A percentile compares a stretch with the other conserved stretches of the same genome.
Evolutionary conservation across 495 filamentous ascomycete genomes (phyloP).

Genomic region (Aspergillus egyptiacus): DNA sequence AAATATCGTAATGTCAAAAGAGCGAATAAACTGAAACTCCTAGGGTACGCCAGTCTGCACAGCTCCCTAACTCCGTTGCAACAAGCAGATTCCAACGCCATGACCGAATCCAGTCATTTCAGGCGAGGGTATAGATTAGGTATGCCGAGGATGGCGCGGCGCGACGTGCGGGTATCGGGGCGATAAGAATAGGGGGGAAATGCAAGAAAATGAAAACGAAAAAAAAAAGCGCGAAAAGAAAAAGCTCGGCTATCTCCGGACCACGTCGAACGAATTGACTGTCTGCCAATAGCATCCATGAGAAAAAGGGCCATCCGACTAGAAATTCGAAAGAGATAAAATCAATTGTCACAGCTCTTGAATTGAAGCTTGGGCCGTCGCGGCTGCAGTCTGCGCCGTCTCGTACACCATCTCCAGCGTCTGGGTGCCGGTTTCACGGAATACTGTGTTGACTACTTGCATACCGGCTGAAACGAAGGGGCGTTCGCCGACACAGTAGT

Average conservation of each 20-base stretch:
- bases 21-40: conserved; percentile 17
- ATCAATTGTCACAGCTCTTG: conserved; percentile 29
- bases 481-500: conserved; percentile 80
- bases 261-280: not conserved
- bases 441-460: conserved; percentile 33
- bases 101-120: not conserved
- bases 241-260: not conserved
- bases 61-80: conserved; percentile 12
- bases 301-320: not conserved
- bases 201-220: not conserved
- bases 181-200: conserved; percentile 4
- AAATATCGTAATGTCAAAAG: not conserved
- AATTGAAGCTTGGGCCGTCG: conserved; percentile 28
- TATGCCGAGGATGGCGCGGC: conserved; percentile 1
- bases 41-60: conserved; percentile 21
- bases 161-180: conserved; percentile 5
- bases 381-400: conserved; percentile 36
- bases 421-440: conserved; percentile 32
- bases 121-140: not conserved
- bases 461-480: conserved; percentile 37
- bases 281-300: not conserved
- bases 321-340: not conserved
- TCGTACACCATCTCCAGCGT: conserved; percentile 38
- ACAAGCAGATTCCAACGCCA: conserved; percentile 11
- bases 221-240: not conserved